phyloP scores from a whole-genome alignment of 169 alveolate species.

The Amoebophrya sp. region DNA sequence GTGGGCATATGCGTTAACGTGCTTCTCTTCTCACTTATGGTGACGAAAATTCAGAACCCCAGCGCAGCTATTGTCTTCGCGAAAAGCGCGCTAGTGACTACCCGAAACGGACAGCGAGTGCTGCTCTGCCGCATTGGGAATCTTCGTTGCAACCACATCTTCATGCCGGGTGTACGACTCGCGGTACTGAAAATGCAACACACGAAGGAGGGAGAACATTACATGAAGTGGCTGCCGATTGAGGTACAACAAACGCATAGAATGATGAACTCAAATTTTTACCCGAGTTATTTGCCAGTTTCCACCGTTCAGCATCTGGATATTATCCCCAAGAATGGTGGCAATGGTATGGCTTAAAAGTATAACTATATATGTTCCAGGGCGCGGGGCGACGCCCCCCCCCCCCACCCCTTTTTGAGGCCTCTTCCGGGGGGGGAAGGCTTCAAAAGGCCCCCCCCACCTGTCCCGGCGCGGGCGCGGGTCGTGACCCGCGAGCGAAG shows the following conservation, averaged over 20 bases:
- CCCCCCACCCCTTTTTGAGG: too few species aligned
- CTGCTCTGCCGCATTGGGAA: background rate
- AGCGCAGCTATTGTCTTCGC: background rate
- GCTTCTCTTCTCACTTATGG: background rate
- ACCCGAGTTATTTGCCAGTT: background rate
- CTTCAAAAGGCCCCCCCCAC: too few species aligned
- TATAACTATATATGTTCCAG: too few species aligned
- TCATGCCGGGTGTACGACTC: background rate
- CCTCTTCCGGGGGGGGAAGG: too few species aligned
- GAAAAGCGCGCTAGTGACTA: background rate
- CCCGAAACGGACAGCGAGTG: background rate
- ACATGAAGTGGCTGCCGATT: conserved; percentile 18
- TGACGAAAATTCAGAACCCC: background rate
- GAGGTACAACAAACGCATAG: background rate
- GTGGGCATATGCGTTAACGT: background rate
- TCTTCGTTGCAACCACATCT: background rate
- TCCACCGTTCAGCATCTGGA: background rate
- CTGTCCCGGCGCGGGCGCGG: too few species aligned
- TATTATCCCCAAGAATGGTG: background rate
- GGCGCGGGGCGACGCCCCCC: too few species aligned
- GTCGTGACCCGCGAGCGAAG: too few species aligned
- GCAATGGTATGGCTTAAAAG: background rate
- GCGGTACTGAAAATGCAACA: background rate
- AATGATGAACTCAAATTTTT: too few species aligned
- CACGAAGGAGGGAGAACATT: background rate